These are phyloP conservation scores for Colletotrichum sansevieriae DNA, from an alignment of 2,329 filamentous ascomycete species.

Conservation along the genomic window DNA sequence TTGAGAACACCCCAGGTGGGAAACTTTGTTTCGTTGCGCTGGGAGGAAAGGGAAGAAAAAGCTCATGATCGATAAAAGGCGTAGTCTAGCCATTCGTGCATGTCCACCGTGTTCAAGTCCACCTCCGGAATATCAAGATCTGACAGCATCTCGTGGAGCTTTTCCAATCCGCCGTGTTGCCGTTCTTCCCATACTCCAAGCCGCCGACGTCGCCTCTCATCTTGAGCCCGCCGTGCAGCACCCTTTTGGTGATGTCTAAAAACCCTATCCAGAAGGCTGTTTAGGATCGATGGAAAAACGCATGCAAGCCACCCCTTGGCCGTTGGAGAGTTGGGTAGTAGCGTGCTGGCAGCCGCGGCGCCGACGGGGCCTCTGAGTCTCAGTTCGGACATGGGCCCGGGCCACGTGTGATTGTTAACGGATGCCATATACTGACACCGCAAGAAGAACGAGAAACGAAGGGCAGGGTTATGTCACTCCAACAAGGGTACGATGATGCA, in stretches of 20 bases:
- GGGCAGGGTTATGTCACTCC: no score
- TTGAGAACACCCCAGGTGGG: no score
- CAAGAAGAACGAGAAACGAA: not conserved
- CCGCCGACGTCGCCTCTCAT: conserved; percentile 19
- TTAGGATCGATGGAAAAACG: conserved; percentile 17
- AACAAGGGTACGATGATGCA: no score
- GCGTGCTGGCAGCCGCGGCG: not conserved
- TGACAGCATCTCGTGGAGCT: conserved; percentile 28
- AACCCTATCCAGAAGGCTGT: conserved; percentile 21
- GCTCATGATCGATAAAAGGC: conserved; percentile 27
- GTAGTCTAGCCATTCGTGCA: conserved; percentile 39
- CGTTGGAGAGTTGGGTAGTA: conserved; percentile 17
- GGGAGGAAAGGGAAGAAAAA: no score
- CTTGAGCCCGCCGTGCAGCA: not conserved
- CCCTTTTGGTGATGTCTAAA: conserved; percentile 17
- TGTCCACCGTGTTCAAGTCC: conserved; percentile 34
- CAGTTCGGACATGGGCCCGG: conserved; percentile 12
- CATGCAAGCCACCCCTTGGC: conserved; percentile 32
- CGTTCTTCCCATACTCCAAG: conserved; percentile 33
- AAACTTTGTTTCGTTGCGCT: no score
- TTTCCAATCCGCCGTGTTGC: conserved; percentile 32
- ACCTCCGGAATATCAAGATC: conserved; percentile 32
- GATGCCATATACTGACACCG: conserved; percentile 5
- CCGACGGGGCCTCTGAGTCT: conserved; percentile 4
- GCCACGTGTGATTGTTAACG: conserved; percentile 19